Conservation (phyloP, 306 rosid genomes). For the Mimosa pudica region DNA sequence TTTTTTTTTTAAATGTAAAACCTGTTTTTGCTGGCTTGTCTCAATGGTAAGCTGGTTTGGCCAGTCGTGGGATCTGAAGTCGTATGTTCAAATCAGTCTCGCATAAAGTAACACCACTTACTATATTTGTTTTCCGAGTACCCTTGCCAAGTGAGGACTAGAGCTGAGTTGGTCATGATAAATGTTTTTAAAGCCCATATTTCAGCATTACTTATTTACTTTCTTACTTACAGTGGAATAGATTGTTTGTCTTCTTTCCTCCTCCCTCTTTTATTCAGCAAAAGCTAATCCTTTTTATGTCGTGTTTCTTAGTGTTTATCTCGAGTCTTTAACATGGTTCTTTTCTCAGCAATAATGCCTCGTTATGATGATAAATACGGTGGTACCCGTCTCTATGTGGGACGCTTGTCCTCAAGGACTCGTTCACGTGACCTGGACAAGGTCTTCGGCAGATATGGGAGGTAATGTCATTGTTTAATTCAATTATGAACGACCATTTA, state of each 20-base stretch:
- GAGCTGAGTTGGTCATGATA: too few species aligned
- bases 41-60: too few species aligned
- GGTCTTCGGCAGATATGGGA: slow-evolving; percentile 62
- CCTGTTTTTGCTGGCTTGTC: too few species aligned
- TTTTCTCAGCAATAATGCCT: slow-evolving; percentile 58
- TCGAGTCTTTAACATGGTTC: neutral
- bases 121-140: too few species aligned
- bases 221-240: neutral
- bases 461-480: slow-evolving; percentile 36
- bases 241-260: neutral
- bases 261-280: neutral
- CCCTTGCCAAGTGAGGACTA: too few species aligned
- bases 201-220: neutral
- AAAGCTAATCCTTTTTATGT: neutral
- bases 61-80: too few species aligned
- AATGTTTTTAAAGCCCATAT: neutral
- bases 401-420: slow-evolving; percentile 55
- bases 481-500: neutral
- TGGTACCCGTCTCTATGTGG: slow-evolving; percentile 62
- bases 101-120: too few species aligned
- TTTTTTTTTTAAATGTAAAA: neutral
- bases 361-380: slow-evolving; percentile 67
- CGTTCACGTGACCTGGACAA: slow-evolving; percentile 67
- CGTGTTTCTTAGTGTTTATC: neutral
- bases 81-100: too few species aligned